Evolutionary conservation across 2,329 filamentous ascomycete species (phyloP), one percentile per base, ranked within the genome.

Genomic region (Pseudocercospora ulei): DNA sequence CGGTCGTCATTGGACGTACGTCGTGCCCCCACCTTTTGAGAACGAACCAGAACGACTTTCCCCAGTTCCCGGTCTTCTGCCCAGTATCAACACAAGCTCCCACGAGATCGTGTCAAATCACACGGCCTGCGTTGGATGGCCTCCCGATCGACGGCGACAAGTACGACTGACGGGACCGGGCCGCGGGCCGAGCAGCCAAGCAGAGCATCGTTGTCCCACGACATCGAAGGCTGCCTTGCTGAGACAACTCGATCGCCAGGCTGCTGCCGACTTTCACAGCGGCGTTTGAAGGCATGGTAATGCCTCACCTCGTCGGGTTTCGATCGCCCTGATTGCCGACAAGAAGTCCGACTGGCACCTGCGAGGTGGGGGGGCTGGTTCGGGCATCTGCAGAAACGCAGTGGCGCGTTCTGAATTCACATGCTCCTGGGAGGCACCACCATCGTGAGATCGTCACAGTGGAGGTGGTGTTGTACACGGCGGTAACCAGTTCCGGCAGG

Each of bases 161-260:
- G 17, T 41, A 29, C 18, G 23, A 35, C 6, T 24, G 23, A 35
- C 6, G 30, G 31, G 4, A 14, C 28, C 7, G 38, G 38, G 16
- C 38, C 35, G 13, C 29, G 13, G 12, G 40, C 35, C n/a, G 28
- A 43, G 31, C 35, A 43, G 12, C 29, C 29, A n/a, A 35, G 30
- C 13, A 35, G 29, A n/a, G n/a, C n/a, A n/a, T n/a, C n/a, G n/a
- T n/a, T n/a, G n/a, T n/a, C n/a, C n/a, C 7, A 16, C 24, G 9
- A 12, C 18, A 9, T 22, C 35, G 20, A 35, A 35, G 38, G 16
- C 9, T 9, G 33, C 24, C 9, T 20, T 40, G 29, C 6, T 35
- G 30, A 26, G 24, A 14, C 14, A 17, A 17, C 35, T 40, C 12
- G 38, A 35, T n/a, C 29, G 24, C n/a, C 30, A 41, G 18, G 38